These are phyloP conservation scores for Chlamydomonas asymmetrica DNA, from an alignment of 139 green algal species.

Conservation along the genomic window DNA sequence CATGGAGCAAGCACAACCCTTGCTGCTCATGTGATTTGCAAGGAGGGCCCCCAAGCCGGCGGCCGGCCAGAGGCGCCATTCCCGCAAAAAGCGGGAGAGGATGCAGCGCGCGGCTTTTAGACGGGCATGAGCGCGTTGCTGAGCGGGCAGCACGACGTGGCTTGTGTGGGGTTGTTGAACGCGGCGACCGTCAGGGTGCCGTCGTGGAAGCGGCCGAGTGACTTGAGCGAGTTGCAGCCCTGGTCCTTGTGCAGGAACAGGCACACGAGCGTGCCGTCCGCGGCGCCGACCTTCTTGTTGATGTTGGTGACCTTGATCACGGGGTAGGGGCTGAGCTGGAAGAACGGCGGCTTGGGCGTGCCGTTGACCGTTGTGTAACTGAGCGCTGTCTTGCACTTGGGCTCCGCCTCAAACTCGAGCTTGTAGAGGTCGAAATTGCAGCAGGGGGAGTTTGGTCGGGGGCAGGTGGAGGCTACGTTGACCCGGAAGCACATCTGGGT, in stretches of 20 bases:
- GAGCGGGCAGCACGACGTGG: constrained; percentile 38
- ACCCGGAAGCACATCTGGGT: constrained; percentile 30
- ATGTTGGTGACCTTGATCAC: constrained; percentile 41
- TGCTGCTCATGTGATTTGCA: too few species aligned
- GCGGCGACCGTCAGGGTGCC: constrained; percentile 19
- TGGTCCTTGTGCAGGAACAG: constrained; percentile 11
- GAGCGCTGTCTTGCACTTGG: constrained; percentile 12
- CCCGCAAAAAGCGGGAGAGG: too few species aligned
- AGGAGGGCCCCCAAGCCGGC: too few species aligned
- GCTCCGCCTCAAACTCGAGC: constrained; percentile 38
- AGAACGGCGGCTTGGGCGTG: constrained; percentile 5
- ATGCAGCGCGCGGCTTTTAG: too few species aligned
- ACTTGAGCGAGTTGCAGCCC: constrained; percentile 14
- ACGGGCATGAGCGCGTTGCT: too few species aligned
- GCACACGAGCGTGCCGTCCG: constrained; percentile 20
- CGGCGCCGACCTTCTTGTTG: constrained; percentile 4
- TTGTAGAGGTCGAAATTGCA: constrained; percentile 36
- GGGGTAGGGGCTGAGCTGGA: constrained; percentile 22
- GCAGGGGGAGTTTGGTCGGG: constrained; percentile 4
- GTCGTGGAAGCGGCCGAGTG: constrained; percentile 23
- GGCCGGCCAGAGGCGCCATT: too few species aligned
- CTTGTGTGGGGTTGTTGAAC: constrained; percentile 28
- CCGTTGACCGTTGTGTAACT: constrained; percentile 37
- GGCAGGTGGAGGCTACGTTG: background rate
- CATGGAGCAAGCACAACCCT: too few species aligned